These are phyloP conservation scores for Nakaseomyces bracarensis DNA, from an alignment of 1,139 yeast genomes.

Conservation along the genomic window DNA sequence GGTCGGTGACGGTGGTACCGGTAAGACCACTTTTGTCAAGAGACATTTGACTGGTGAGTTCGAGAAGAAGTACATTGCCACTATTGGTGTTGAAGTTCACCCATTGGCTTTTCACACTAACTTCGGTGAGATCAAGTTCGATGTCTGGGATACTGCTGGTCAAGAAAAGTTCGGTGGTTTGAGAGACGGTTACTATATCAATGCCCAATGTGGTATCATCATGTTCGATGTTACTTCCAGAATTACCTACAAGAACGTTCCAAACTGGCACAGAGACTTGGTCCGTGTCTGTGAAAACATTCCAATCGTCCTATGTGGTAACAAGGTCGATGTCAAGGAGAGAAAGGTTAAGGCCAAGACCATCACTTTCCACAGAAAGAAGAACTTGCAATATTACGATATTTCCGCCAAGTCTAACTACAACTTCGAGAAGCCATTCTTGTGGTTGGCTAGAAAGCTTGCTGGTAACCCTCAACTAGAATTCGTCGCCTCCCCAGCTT, in stretches of 20 bases:
- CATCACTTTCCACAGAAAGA: constrained; percentile 99
- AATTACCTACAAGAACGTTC: constrained; percentile 98
- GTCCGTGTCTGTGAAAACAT: constrained; percentile 99
- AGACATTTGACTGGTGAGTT: constrained; percentile 99
- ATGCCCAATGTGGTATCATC: constrained; percentile 99
- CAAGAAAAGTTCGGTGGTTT: constrained; percentile 99
- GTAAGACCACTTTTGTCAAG: constrained; percentile 99
- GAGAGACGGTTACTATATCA: constrained; percentile 98
- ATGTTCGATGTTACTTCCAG: constrained; percentile 99
- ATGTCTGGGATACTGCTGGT: constrained; percentile 99
- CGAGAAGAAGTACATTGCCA: constrained; percentile 98
- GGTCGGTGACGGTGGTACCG: constrained; percentile 99
- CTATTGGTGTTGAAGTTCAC: constrained; percentile 98
- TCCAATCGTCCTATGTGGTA: constrained; percentile 98
- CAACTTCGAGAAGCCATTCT: constrained; percentile 99
- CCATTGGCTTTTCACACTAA: constrained; percentile 98
- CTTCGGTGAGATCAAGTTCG: constrained; percentile 97
- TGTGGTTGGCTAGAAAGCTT: constrained; percentile 99
- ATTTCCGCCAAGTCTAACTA: constrained; percentile 99
- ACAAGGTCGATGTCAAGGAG: constrained; percentile 99
- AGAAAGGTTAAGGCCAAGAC: constrained; percentile 99
- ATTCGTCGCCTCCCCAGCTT: constrained; percentile 98
- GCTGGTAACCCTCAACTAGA: constrained; percentile 98
- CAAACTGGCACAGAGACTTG: constrained; percentile 99
- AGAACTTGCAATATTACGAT: constrained; percentile 98